Percentiles rank a stretch among this genome's conserved stretches.
These are phyloP conservation scores for Tothia fuscella DNA, from an alignment of 2,329 filamentous ascomycete species.

Conservation along the genomic window DNA sequence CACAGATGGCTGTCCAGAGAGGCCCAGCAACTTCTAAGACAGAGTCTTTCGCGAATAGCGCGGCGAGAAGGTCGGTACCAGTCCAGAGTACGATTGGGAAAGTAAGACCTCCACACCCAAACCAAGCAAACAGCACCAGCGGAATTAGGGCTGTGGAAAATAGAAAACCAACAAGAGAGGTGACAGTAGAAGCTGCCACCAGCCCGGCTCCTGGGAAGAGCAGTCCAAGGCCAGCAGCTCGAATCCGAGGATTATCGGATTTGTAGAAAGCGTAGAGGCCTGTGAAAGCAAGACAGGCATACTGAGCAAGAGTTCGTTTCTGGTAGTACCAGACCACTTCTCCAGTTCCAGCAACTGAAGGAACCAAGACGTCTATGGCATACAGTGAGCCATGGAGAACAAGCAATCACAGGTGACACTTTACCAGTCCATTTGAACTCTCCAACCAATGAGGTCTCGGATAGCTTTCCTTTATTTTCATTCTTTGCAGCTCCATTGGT, in stretches of 20 bases:
- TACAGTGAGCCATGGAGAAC: too few relatives aligned
- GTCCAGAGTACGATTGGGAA: background rate
- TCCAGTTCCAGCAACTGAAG: background rate
- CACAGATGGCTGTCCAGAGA: background rate
- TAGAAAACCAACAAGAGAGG: background rate
- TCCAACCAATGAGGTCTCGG: background rate
- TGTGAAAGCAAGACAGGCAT: background rate
- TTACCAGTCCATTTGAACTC: background rate
- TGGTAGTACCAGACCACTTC: conserved; percentile 2
- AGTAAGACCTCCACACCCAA: conserved; percentile 2
- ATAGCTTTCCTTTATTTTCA: background rate
- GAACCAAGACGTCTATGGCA: conserved; percentile 5
- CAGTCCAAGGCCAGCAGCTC: background rate
- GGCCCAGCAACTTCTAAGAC: conserved; percentile 1
- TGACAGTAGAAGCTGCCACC: background rate
- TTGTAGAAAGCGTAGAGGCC: conserved; percentile 7
- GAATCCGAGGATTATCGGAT: conserved; percentile 1
- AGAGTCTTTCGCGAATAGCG: background rate
- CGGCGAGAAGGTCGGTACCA: background rate
- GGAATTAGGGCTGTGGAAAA: conserved; percentile 7
- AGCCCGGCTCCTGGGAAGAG: conserved; percentile 9
- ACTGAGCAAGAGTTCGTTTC: conserved; percentile 3
- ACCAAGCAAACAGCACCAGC: conserved; percentile 7
- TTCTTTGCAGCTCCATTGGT: background rate
- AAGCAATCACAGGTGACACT: too few relatives aligned